Conservation (phyloP, 202 grass and related monocot genomes). For the Brachypodium distachyon region DNA sequence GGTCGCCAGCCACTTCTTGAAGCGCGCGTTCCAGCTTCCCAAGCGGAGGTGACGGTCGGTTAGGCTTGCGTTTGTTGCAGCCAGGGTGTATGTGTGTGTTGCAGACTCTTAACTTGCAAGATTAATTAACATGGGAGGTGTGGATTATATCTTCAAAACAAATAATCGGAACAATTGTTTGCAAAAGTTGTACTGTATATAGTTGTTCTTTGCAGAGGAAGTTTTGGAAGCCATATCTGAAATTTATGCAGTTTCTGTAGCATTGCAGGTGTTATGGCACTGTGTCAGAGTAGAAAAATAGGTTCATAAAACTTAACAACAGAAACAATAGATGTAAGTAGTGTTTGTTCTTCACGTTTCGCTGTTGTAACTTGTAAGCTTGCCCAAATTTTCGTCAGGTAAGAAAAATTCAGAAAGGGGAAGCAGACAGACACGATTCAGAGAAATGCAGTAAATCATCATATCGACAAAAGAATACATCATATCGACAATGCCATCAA, state of each 20-base stretch:
- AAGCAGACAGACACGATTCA: not conserved
- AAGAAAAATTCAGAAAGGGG: not conserved
- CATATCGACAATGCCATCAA: constrained; percentile 28
- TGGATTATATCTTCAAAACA: not conserved
- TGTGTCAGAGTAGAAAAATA: not conserved
- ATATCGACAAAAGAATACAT: constrained; percentile 17
- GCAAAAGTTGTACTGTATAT: constrained; percentile 3
- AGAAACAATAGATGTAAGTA: not conserved
- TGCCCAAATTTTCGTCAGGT: too few relatives aligned
- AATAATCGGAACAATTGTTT: not conserved
- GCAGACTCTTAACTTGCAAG: not conserved
- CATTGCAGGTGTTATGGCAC: not conserved
- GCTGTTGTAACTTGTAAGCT: not conserved
- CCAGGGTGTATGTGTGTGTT: not conserved
- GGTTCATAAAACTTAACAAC: not conserved
- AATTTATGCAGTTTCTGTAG: not conserved
- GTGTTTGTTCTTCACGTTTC: too few relatives aligned
- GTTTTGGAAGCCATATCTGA: not conserved
- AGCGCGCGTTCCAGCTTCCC: constrained; percentile 71
- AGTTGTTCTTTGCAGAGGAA: not conserved
- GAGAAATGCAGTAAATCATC: not conserved
- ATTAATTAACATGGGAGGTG: not conserved
- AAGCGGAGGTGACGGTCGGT: constrained; percentile 51
- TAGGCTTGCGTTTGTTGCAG: not conserved
- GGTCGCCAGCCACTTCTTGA: constrained; percentile 62